A percentile compares a stretch with the other conserved stretches of the same genome.
Evolutionary conservation across 371 early-diverging fungal species (phyloP).

Genomic region (Chytridiales sp.): DNA sequence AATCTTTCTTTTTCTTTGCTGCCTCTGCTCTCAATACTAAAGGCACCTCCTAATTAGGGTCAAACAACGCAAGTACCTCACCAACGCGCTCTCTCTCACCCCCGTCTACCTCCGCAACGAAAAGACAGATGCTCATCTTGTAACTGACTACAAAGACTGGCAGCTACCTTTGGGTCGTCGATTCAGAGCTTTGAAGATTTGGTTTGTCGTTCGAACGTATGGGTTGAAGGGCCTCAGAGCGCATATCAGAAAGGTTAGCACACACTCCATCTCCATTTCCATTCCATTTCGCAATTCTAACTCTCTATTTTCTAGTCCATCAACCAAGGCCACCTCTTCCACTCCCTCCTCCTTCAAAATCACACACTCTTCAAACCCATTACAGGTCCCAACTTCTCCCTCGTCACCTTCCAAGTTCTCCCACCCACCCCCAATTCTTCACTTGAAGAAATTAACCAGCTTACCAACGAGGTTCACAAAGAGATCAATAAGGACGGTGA

Average conservation of each 20-base stretch:
- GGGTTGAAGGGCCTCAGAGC: slow-evolving; percentile 51
- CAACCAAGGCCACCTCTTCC: too few species aligned
- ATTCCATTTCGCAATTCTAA: too few species aligned
- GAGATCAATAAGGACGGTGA: slow-evolving; percentile 19
- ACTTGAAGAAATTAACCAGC: neutral
- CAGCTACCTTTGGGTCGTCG: slow-evolving; percentile 54
- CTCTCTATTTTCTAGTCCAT: too few species aligned
- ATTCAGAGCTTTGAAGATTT: slow-evolving; percentile 59
- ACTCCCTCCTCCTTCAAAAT: neutral
- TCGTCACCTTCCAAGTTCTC: slow-evolving; percentile 49
- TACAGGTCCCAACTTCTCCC: slow-evolving; percentile 42
- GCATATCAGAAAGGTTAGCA: slow-evolving; percentile 44
- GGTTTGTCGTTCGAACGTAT: slow-evolving; percentile 63
- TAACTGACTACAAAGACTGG: slow-evolving; percentile 59
- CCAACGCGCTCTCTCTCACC: slow-evolving; percentile 37
- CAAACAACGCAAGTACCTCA: slow-evolving; percentile 18
- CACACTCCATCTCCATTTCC: neutral
- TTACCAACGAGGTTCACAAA: slow-evolving; percentile 18
- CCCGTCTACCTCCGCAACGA: slow-evolving; percentile 52
- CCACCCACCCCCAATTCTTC: slow-evolving; percentile 8
- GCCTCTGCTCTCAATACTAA: too few species aligned
- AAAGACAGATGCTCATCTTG: slow-evolving; percentile 38
- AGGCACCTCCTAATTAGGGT: slow-evolving; percentile 21
- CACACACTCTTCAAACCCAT: slow-evolving; percentile 43
- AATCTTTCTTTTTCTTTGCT: too few species aligned